Percentiles rank a stretch among this genome's conserved stretches.
phyloP scores from a whole-genome alignment of 345 rosid species.

The Psidium friedrichsthalianum region DNA sequence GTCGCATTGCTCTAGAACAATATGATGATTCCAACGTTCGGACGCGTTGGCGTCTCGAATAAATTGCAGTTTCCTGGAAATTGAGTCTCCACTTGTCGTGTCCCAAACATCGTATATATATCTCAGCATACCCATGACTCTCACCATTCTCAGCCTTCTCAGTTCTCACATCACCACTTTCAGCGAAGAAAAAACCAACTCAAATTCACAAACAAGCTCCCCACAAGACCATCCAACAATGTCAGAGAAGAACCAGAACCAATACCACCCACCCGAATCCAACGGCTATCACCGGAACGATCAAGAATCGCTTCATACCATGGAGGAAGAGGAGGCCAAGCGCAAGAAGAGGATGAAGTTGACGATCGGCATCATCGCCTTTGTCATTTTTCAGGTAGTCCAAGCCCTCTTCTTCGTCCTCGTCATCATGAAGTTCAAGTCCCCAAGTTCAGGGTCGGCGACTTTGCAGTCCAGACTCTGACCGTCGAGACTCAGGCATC shows the following conservation, averaged over 20 bases:
- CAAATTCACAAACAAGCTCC: neutral
- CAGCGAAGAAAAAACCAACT: neutral
- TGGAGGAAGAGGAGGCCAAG: slow-evolving; percentile 1
- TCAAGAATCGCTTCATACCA: neutral
- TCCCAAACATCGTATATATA: neutral
- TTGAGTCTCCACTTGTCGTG: neutral
- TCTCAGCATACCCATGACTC: neutral
- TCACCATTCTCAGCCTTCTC: neutral
- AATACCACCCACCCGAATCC: neutral
- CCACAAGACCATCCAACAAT: neutral
- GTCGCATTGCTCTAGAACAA: neutral
- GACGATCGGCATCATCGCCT: slow-evolving; percentile 6
- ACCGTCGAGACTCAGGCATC: neutral
- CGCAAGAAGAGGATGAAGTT: slow-evolving; percentile 15
- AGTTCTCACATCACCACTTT: neutral
- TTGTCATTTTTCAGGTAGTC: slow-evolving; percentile 11
- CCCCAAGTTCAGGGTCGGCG: slow-evolving; percentile 10
- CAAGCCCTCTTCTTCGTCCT: slow-evolving; percentile 6
- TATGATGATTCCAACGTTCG: neutral
- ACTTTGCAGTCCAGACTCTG: neutral
- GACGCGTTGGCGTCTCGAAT: neutral
- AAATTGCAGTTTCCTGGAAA: neutral
- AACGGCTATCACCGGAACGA: slow-evolving; percentile 1
- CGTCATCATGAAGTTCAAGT: slow-evolving; percentile 7
- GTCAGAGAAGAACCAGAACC: neutral